Evolutionary conservation across 192 early-diverging fungal species (phyloP).

Genomic region (Backusella circina): DNA sequence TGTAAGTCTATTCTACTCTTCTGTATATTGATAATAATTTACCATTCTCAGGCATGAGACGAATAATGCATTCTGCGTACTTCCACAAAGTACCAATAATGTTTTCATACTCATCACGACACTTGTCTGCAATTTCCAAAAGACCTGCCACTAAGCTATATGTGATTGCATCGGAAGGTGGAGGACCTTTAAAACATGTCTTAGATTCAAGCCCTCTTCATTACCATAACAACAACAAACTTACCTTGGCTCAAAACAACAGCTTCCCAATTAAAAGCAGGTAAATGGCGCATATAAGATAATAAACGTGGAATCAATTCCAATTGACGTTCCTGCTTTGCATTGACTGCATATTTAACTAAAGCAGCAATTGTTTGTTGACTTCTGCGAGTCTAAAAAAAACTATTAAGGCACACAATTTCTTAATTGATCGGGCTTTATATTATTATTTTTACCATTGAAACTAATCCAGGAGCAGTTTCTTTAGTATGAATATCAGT

Average conservation of each 20-base stretch:
- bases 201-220: constrained; percentile 15
- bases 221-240: constrained; percentile 6
- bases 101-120: constrained; percentile 29
- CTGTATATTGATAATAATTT: neutral
- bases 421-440: neutral
- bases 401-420: neutral
- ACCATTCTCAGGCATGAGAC: neutral
- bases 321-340: constrained; percentile 22
- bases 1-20: neutral
- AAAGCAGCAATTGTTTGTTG: constrained; percentile 31
- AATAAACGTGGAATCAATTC: constrained; percentile 24
- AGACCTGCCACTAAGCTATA: constrained; percentile 42
- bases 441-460: constrained; percentile 23
- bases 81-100: constrained; percentile 44
- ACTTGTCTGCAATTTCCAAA: constrained; percentile 40
- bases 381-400: constrained; percentile 25
- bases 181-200: constrained; percentile 11
- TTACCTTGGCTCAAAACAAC: constrained; percentile 26
- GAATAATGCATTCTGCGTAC: constrained; percentile 37
- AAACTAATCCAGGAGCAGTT: constrained; percentile 2
- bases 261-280: constrained; percentile 27
- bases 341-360: constrained; percentile 22
- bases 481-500: constrained; percentile 17
- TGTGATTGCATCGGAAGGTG: constrained; percentile 38
- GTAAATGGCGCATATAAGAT: constrained; percentile 27